These are phyloP conservation scores for Syzygium aromaticum DNA, from an alignment of 345 rosid species.

Conservation along the genomic window DNA sequence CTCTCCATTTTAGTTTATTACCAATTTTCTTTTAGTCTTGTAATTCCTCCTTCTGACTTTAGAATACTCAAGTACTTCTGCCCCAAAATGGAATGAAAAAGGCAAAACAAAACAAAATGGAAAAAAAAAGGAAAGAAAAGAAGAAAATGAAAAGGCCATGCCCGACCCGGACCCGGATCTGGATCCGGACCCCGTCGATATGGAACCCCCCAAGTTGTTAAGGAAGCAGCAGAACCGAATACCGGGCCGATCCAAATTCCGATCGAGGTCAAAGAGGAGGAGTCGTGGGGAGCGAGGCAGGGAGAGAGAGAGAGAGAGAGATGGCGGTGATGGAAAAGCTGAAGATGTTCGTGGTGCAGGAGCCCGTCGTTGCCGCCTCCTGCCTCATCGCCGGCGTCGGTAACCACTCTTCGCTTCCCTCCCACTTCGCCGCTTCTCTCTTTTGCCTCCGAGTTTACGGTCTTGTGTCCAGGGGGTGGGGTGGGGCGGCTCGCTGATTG, in stretches of 20 bases:
- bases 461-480: background rate
- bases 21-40: background rate
- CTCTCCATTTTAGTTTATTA: background rate
- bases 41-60: background rate
- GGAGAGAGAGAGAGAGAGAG: background rate
- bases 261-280: background rate
- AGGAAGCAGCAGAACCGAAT: background rate
- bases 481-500: background rate
- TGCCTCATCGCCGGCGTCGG: constrained; percentile 85
- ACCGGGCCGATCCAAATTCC: background rate
- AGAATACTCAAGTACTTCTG: background rate
- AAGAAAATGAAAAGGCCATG: background rate
- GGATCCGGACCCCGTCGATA: background rate
- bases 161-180: background rate
- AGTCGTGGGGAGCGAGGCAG: background rate
- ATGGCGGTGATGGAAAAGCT: constrained; percentile 85
- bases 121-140: background rate
- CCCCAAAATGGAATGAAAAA: background rate
- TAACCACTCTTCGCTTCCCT: constrained; percentile 4
- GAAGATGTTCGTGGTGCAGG: constrained; percentile 79
- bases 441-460: background rate
- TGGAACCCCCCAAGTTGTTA: background rate
- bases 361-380: constrained; percentile 88
- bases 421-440: background rate
- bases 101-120: background rate